Conservation (phyloP, 2,329 filamentous ascomycete genomes). For the Aspergillus bombycis region DNA sequence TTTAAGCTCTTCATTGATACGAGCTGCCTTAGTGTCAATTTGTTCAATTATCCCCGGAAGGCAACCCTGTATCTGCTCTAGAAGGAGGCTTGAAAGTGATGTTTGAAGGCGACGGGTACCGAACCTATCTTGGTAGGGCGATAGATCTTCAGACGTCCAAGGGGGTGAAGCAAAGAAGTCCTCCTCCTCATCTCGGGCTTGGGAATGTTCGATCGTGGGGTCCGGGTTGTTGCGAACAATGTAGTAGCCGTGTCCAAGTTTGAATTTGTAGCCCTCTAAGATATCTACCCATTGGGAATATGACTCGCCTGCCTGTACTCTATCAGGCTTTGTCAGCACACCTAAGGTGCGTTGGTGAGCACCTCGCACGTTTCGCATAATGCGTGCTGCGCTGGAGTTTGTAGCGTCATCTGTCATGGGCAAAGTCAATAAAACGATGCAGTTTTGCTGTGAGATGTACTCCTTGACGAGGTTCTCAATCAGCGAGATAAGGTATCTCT, state of each 20-base stretch:
- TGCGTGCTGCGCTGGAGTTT: slow-evolving; percentile 70
- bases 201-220: slow-evolving; percentile 44
- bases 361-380: slow-evolving; percentile 59
- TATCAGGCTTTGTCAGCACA: slow-evolving; percentile 84
- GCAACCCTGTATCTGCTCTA: slow-evolving; percentile 48
- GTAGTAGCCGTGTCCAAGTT: slow-evolving; percentile 75
- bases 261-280: slow-evolving; percentile 63
- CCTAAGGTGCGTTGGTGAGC: slow-evolving; percentile 68
- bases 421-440: slow-evolving; percentile 76
- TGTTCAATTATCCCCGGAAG: slow-evolving; percentile 40
- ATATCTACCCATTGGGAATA: slow-evolving; percentile 66
- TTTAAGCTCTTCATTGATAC: slow-evolving; percentile 59
- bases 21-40: slow-evolving; percentile 51
- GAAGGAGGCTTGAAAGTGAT: slow-evolving; percentile 53
- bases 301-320: slow-evolving; percentile 57
- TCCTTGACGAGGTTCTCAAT: slow-evolving; percentile 70
- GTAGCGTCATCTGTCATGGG: slow-evolving; percentile 79
- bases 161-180: slow-evolving; percentile 53
- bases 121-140: slow-evolving; percentile 48
- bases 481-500: slow-evolving; percentile 70
- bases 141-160: slow-evolving; percentile 50
- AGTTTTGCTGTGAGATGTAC: slow-evolving; percentile 70
- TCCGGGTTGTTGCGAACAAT: slow-evolving; percentile 66
- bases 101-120: slow-evolving; percentile 57
- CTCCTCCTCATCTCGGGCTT: slow-evolving; percentile 54